Evolutionary conservation across 2,329 filamentous ascomycete genomes (phyloP).

Genomic region (Davidsoniella virescens): DNA sequence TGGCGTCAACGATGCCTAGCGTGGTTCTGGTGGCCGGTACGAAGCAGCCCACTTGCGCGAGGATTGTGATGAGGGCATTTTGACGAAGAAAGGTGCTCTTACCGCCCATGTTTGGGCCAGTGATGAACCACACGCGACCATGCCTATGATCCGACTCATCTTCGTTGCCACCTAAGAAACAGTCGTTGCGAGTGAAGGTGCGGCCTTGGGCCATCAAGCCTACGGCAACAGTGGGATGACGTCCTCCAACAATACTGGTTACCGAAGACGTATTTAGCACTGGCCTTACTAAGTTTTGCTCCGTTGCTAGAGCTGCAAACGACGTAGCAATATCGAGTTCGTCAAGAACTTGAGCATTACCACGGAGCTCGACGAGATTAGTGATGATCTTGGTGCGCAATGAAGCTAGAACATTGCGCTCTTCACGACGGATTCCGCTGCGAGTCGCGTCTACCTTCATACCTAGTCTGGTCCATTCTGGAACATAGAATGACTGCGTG

Average conservation of each 20-base stretch:
- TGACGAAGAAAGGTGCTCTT: constrained; percentile 94
- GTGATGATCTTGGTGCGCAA: constrained; percentile 62
- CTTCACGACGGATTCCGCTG: constrained; percentile 65
- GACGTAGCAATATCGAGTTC: constrained; percentile 83
- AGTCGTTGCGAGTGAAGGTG: constrained; percentile 74
- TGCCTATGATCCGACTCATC: constrained; percentile 19
- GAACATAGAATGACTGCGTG: constrained; percentile 69
- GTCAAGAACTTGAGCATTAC: constrained; percentile 81
- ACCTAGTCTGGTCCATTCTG: constrained; percentile 73
- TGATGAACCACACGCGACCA: constrained; percentile 50
- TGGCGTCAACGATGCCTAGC: constrained; percentile 83
- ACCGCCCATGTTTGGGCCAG: constrained; percentile 93
- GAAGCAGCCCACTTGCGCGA: constrained; percentile 84
- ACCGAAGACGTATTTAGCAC: constrained; percentile 48
- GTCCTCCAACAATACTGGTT: constrained; percentile 58
- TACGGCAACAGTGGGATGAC: constrained; percentile 83
- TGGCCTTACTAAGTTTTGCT: constrained; percentile 60
- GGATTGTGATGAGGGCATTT: constrained; percentile 83
- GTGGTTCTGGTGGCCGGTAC: constrained; percentile 78
- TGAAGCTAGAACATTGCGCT: constrained; percentile 60
- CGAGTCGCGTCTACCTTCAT: constrained; percentile 62
- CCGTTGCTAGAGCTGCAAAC: constrained; percentile 62
- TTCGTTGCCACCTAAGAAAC: constrained; percentile 43
- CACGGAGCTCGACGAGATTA: constrained; percentile 71
- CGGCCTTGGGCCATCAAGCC: constrained; percentile 66